Base-by-base conservation (phyloP, 2,329 filamentous ascomycete species). In the Fusarium sp. region DNA sequence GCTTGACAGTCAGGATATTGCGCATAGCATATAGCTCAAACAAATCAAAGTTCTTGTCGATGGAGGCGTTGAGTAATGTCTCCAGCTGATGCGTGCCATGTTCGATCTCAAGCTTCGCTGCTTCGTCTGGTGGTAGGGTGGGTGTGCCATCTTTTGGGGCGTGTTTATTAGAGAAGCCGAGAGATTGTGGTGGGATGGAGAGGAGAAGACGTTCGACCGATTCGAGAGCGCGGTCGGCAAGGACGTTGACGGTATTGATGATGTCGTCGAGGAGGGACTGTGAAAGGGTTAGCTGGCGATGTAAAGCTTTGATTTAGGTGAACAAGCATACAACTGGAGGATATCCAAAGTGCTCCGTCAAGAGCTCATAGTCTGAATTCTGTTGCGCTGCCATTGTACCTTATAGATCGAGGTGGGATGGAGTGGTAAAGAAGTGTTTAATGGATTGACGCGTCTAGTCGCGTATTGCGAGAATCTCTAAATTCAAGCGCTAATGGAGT, bases 241-340 rank as follows among this genome's bases (percentile, higher is more conserved):
- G 88, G 75, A 95, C 92, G 82, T 98, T 99, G 79, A 97, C 89
- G 56, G 91, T 92, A 83, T 98, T 97, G 82, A 98, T 97, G 73
- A 98, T 94, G 81, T 98, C 95, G 87, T 99, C 96, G 75, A 99
- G 91, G 41, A 99, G 88, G 64, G 92, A 92, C 94, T 97, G 30
- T 19, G 14, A 39, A 35, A 44, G 57, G 14, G 17, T 62, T 39
- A 49, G 30, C 27, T 30, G 10, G 17, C n/a, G 13, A 15, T 17
- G 11, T 19, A 6, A 13, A 35, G 27, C 51, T 22, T 40, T 6
- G 17, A 19, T 23, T 54, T n/a, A 25, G 4, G 3, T 7, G 25
- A n/a, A n/a, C 17, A 37, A n/a, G 83, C 91, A 76, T 81, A 97
- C 94, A 70, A 97, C 88, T 27, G 95, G 96, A 3, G 96, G 95